These are phyloP conservation scores for Globisporangium cederbergense DNA, from an alignment of 352 stramenopile species.

Conservation along the genomic window DNA sequence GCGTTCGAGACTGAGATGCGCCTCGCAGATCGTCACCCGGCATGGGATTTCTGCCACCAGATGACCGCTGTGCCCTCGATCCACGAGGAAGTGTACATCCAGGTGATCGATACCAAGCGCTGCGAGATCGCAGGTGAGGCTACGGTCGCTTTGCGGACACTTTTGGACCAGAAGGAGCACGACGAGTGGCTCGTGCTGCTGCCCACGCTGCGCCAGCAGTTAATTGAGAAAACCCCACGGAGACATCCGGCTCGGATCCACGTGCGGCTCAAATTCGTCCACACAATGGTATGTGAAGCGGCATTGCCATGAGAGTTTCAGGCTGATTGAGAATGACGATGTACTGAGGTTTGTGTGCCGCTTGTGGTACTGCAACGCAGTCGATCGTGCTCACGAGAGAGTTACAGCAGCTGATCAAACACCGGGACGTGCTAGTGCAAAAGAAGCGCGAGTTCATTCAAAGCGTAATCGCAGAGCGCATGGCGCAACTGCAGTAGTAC, in stretches of 20 bases:
- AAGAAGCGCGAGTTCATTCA: conserved; percentile 43
- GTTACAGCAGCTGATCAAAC: conserved; percentile 39
- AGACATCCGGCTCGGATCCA: conserved; percentile 35
- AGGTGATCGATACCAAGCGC: conserved; percentile 50
- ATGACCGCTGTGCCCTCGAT: conserved; percentile 35
- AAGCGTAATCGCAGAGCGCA: conserved; percentile 19
- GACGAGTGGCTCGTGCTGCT: conserved; percentile 51
- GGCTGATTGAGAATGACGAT: not conserved
- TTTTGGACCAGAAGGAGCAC: conserved; percentile 63
- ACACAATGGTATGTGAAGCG: conserved; percentile 43
- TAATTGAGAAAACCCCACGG: conserved; percentile 40
- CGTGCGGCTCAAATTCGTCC: conserved; percentile 35
- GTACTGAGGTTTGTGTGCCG: not conserved
- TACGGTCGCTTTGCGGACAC: conserved; percentile 35
- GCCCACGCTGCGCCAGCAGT: conserved; percentile 57
- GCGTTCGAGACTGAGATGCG: conserved; percentile 32
- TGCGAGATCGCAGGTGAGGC: conserved; percentile 49
- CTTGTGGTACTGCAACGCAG: conserved; percentile 17
- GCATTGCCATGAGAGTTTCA: too few relatives aligned
- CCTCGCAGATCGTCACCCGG: conserved; percentile 41
- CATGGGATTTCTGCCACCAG: conserved; percentile 34
- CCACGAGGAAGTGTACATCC: conserved; percentile 38
- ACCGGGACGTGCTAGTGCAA: conserved; percentile 30
- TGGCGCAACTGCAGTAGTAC: conserved; percentile 8
- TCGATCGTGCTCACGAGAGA: conserved; percentile 52